phyloP scores from a whole-genome alignment of 495 filamentous ascomycete genomes.

The Aspergillus sclerotiicarbonarius region DNA sequence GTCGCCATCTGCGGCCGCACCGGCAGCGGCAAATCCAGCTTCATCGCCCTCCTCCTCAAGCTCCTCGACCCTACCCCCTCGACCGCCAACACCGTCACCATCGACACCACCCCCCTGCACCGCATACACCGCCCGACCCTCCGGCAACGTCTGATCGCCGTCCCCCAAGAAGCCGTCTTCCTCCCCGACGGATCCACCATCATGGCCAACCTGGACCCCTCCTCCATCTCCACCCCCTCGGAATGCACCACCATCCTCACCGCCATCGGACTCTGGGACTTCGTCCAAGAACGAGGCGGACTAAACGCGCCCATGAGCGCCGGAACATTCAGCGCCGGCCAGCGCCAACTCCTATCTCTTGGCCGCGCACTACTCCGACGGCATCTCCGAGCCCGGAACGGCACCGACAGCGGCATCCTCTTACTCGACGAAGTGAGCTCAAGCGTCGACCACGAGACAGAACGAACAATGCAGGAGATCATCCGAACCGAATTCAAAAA shows the following conservation, averaged over 20 bases:
- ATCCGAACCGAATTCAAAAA: conserved; percentile 40
- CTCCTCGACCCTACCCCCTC: conserved; percentile 27
- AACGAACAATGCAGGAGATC: conserved; percentile 42
- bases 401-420: conserved; percentile 26
- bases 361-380: conserved; percentile 49
- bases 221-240: conserved; percentile 67
- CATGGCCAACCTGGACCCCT: conserved; percentile 76
- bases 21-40: conserved; percentile 40
- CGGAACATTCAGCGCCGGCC: conserved; percentile 44
- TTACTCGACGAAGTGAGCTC: conserved; percentile 55
- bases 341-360: conserved; percentile 55
- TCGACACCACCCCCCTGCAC: conserved; percentile 33
- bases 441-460: conserved; percentile 46
- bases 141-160: conserved; percentile 34
- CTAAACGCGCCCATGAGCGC: conserved; percentile 38
- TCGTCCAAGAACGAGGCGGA: conserved; percentile 38
- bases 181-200: conserved; percentile 26
- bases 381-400: background rate
- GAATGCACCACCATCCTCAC: conserved; percentile 38
- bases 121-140: conserved; percentile 28
- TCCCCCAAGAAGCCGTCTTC: conserved; percentile 43
- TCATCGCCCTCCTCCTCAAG: conserved; percentile 35
- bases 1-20: conserved; percentile 33
- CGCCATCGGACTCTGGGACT: conserved; percentile 34
- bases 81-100: conserved; percentile 12